These are phyloP conservation scores for Priceomyces castillae DNA, from an alignment of 805 yeast genomes.

Conservation along the genomic window DNA sequence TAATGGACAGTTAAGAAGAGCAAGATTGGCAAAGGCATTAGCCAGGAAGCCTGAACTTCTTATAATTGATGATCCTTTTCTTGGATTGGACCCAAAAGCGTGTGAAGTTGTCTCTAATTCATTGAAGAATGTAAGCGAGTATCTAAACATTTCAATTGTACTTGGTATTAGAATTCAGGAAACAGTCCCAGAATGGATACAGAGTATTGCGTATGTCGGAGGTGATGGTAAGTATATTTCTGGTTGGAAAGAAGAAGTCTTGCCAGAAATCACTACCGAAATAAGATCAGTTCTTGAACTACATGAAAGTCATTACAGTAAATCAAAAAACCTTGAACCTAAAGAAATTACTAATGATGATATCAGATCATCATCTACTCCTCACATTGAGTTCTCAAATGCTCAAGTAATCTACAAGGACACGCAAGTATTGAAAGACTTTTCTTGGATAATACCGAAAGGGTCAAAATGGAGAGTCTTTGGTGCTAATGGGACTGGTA, in stretches of 20 bases:
- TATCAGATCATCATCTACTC: slow-evolving; percentile 1
- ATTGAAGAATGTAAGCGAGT: slow-evolving; percentile 29
- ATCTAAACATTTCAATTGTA: slow-evolving; percentile 54
- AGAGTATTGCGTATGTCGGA: slow-evolving; percentile 63
- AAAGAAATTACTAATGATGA: slow-evolving; percentile 9
- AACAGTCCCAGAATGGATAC: slow-evolving; percentile 73
- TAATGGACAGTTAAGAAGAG: slow-evolving; percentile 92
- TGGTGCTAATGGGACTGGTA: slow-evolving; percentile 92
- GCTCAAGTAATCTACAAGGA: slow-evolving; percentile 69
- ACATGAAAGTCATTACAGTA: slow-evolving; percentile 14
- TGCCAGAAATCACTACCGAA: slow-evolving; percentile 13
- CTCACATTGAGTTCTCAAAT: slow-evolving; percentile 48
- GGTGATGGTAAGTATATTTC: slow-evolving; percentile 51
- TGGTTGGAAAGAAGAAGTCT: slow-evolving; percentile 42
- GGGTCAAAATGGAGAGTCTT: slow-evolving; percentile 87
- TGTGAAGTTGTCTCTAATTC: slow-evolving; percentile 56
- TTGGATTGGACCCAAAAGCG: slow-evolving; percentile 84
- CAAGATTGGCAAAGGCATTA: slow-evolving; percentile 76
- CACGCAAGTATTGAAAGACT: slow-evolving; percentile 52
- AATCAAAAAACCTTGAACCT: slow-evolving; percentile 3
- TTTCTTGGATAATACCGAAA: slow-evolving; percentile 61
- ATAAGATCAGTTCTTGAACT: slow-evolving; percentile 7
- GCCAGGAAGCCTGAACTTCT: slow-evolving; percentile 62
- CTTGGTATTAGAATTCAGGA: slow-evolving; percentile 80
- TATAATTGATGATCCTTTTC: slow-evolving; percentile 85